Evolutionary conservation across 2,329 filamentous ascomycete species (phyloP).

Genomic region (Penicillium sp.): DNA sequence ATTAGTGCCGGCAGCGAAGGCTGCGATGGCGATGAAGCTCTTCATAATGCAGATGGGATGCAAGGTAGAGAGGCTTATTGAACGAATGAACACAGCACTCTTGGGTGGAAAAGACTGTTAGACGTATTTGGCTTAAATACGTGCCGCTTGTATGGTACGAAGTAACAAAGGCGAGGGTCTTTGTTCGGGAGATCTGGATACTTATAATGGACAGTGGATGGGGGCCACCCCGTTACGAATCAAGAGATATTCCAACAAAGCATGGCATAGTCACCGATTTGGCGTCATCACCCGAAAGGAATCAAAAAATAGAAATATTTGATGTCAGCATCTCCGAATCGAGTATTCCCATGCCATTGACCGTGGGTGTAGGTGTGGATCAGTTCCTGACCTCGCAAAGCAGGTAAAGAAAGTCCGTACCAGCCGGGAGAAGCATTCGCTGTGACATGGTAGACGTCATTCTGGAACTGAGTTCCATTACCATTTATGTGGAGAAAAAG

Average conservation of each 20-base stretch:
- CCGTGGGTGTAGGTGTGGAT: conserved; percentile 9
- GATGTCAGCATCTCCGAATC: background rate
- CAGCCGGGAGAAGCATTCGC: conserved; percentile 21
- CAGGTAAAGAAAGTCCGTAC: conserved; percentile 13
- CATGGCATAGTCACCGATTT: background rate
- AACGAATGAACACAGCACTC: conserved; percentile 11
- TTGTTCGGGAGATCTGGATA: conserved; percentile 1
- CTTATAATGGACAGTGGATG: conserved; percentile 19
- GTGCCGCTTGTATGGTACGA: background rate
- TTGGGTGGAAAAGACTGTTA: background rate
- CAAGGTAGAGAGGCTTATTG: background rate
- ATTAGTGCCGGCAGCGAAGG: conserved; percentile 44
- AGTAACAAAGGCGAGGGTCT: background rate
- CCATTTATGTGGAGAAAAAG: conserved; percentile 12
- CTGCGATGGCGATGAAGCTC: conserved; percentile 38
- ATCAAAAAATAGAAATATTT: conserved; percentile 15
- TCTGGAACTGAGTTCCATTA: conserved; percentile 9
- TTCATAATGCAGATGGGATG: conserved; percentile 33
- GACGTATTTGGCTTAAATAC: background rate
- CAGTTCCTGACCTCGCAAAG: conserved; percentile 8
- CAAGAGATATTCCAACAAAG: background rate
- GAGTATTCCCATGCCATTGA: conserved; percentile 6
- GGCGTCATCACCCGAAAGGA: conserved; percentile 14
- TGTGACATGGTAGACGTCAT: conserved; percentile 19
- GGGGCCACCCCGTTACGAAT: conserved; percentile 10